Evolutionary conservation across 2,329 filamentous ascomycete species (phyloP).

Genomic region (Emergomyces orientalis): DNA sequence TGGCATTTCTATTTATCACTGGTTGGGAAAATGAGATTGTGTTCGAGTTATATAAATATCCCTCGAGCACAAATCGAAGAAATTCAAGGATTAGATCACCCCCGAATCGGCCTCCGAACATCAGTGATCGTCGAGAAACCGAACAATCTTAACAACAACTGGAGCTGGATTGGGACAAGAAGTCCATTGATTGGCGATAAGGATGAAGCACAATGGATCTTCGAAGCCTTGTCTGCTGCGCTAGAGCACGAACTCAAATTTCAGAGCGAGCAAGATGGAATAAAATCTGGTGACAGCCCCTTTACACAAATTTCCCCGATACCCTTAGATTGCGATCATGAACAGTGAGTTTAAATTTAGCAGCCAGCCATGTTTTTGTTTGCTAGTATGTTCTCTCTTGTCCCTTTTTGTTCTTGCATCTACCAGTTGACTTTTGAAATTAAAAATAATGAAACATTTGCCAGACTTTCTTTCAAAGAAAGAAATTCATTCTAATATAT

Average conservation of each 20-base stretch:
- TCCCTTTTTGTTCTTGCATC: neutral
- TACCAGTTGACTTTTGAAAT: neutral
- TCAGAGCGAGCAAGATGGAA: constrained; percentile 19
- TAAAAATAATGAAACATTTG: neutral
- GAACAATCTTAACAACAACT: constrained; percentile 16
- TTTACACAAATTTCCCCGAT: neutral
- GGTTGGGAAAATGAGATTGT: constrained; percentile 37
- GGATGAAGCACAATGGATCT: constrained; percentile 37
- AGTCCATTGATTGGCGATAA: constrained; percentile 35
- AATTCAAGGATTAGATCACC: neutral
- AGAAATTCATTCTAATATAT: neutral
- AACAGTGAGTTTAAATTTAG: neutral
- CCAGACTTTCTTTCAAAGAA: neutral
- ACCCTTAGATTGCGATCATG: neutral
- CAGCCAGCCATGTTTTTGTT: neutral
- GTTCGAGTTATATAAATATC: constrained; percentile 27
- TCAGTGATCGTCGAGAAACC: neutral
- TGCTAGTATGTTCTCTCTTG: neutral
- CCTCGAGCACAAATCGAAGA: constrained; percentile 6
- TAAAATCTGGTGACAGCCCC: neutral
- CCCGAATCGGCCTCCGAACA: constrained; percentile 5
- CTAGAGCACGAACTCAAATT: constrained; percentile 31
- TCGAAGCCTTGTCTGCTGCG: constrained; percentile 30
- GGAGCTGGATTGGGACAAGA: constrained; percentile 35
- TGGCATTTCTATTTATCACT: constrained; percentile 44